Percentiles rank a stretch among this genome's conserved stretches.
These are phyloP conservation scores for Saturnispora dispora DNA, from an alignment of 805 yeast species.

Conservation along the genomic window DNA sequence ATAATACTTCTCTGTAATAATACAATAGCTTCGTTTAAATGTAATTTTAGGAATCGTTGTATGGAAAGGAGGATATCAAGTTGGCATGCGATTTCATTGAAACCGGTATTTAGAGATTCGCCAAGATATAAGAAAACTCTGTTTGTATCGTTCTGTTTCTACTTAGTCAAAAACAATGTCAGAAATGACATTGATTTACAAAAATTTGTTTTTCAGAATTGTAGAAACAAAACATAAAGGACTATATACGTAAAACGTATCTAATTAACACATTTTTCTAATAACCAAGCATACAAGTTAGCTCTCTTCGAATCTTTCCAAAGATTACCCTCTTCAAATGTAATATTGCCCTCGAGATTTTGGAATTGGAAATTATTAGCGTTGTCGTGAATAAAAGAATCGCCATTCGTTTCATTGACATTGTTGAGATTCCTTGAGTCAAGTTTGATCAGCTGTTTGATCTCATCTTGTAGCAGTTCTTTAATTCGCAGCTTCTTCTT, in stretches of 20 bases:
- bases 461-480: slow-evolving; percentile 52
- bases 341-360: slow-evolving; percentile 63
- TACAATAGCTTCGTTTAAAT: no score
- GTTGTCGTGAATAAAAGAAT: slow-evolving; percentile 33
- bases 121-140: no score
- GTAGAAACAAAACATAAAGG: neutral
- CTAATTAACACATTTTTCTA: slow-evolving; percentile 55
- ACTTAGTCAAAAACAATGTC: no score
- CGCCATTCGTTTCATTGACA: slow-evolving; percentile 31
- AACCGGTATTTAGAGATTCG: no score
- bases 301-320: slow-evolving; percentile 38
- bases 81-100: no score
- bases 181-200: no score
- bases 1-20: no score
- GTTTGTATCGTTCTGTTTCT: no score
- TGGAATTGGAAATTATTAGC: slow-evolving; percentile 47
- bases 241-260: neutral
- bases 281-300: slow-evolving; percentile 72
- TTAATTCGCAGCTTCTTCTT: slow-evolving; percentile 58
- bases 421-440: slow-evolving; percentile 36
- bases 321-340: slow-evolving; percentile 66
- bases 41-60: no score
- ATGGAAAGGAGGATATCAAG: no score
- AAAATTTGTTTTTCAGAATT: neutral
- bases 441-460: slow-evolving; percentile 45